These are phyloP conservation scores for Penicillium expansum DNA, from an alignment of 2,329 filamentous ascomycete species.

Conservation along the genomic window DNA sequence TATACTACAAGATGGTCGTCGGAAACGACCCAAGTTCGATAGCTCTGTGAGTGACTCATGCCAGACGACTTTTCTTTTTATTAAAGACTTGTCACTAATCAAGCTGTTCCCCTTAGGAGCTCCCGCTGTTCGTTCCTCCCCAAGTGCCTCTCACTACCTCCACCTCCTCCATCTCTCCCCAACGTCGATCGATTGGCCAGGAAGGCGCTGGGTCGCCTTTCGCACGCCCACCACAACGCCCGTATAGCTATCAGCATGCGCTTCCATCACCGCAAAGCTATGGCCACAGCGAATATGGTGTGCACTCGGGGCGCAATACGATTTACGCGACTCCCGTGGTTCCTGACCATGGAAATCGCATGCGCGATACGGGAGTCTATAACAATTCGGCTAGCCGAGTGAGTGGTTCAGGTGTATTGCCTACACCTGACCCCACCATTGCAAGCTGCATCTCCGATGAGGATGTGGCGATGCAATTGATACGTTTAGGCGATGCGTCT, in stretches of 20 bases:
- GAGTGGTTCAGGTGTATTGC: slow-evolving; percentile 62
- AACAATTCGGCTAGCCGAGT: slow-evolving; percentile 40
- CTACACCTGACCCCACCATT: slow-evolving; percentile 95
- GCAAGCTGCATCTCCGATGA: slow-evolving; percentile 97
- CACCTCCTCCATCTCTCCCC: slow-evolving; percentile 94
- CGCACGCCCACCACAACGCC: slow-evolving; percentile 71
- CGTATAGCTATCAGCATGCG: slow-evolving; percentile 72
- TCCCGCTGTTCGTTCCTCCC: slow-evolving; percentile 89
- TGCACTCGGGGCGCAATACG: slow-evolving; percentile 31
- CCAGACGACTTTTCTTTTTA: not conserved
- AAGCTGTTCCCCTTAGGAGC: slow-evolving; percentile 61
- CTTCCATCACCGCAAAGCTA: slow-evolving; percentile 84
- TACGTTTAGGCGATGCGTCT: slow-evolving; percentile 90
- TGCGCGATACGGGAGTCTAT: slow-evolving; percentile 55
- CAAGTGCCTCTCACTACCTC: slow-evolving; percentile 93
- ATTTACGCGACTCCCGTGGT: slow-evolving; percentile 62
- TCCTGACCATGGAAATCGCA: slow-evolving; percentile 60
- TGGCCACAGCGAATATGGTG: slow-evolving; percentile 49
- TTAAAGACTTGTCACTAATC: slow-evolving; percentile 9
- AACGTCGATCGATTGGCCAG: slow-evolving; percentile 73
- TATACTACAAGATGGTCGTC: slow-evolving; percentile 92
- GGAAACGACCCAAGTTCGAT: slow-evolving; percentile 91
- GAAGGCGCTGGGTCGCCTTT: slow-evolving; percentile 68
- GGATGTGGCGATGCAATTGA: slow-evolving; percentile 94
- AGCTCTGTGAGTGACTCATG: slow-evolving; percentile 75